phyloP scores from a whole-genome alignment of 495 filamentous ascomycete species.

The Durotheca rogersii region DNA sequence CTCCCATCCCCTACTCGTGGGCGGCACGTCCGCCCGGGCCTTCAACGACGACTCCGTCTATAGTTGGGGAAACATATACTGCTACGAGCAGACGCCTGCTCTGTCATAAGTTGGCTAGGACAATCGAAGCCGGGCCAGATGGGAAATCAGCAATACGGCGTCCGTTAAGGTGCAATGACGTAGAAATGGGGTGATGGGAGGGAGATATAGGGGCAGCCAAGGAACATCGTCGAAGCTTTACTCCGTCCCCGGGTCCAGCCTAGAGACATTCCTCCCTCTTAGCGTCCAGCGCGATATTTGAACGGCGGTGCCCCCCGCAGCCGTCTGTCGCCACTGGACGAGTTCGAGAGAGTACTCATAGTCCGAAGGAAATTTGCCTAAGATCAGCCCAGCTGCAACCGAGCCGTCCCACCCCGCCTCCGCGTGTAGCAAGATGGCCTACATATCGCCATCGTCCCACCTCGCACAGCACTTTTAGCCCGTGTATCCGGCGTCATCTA shows the following conservation, averaged over 20 bases:
- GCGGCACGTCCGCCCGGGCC: no score
- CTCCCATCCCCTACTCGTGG: no score
- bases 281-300: background rate
- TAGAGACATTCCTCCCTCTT: background rate
- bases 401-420: no score
- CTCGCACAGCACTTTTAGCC: slow-evolving; percentile 1
- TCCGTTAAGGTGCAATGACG: slow-evolving; percentile 26
- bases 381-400: no score
- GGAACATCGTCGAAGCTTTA: slow-evolving; percentile 8
- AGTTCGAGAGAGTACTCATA: slow-evolving; percentile 20
- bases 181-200: slow-evolving; percentile 30
- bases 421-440: no score
- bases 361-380: no score
- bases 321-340: slow-evolving; percentile 13
- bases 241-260: no score
- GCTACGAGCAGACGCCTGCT: slow-evolving; percentile 8
- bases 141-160: slow-evolving; percentile 18
- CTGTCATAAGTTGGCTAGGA: no score
- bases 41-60: slow-evolving; percentile 1
- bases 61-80: background rate
- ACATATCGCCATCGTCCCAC: slow-evolving; percentile 18
- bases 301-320: no score
- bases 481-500: slow-evolving; percentile 10
- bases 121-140: slow-evolving; percentile 16
- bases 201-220: slow-evolving; percentile 24